phyloP scores from a whole-genome alignment of 345 rosid species.

The Cochlearia excelsa region DNA sequence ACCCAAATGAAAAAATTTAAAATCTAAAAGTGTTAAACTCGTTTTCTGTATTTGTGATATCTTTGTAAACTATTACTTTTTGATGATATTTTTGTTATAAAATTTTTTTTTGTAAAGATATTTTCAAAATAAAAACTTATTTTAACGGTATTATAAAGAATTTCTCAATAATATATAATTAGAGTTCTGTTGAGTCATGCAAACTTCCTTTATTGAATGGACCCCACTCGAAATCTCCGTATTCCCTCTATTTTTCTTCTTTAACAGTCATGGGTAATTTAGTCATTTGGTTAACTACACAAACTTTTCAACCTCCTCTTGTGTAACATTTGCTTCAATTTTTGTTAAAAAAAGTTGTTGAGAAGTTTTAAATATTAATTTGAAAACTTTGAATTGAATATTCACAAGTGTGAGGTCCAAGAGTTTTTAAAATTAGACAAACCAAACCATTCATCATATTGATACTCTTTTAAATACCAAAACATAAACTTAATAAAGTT shows the following conservation, averaged over 20 bases:
- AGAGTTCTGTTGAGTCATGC: slow-evolving; percentile 36
- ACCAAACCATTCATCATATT: no score
- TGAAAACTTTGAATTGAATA: no score
- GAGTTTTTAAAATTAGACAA: no score
- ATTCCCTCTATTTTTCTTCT: neutral
- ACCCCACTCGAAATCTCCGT: slow-evolving; percentile 40
- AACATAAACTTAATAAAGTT: no score
- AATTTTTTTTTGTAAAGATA: neutral
- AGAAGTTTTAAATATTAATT: no score
- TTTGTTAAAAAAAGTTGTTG: neutral
- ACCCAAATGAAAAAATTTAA: no score
- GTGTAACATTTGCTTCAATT: neutral
- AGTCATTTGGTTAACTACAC: neutral
- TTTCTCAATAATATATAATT: neutral
- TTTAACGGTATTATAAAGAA: neutral
- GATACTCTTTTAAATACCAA: no score
- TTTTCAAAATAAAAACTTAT: neutral
- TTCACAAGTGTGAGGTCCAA: no score
- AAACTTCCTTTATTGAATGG: slow-evolving; percentile 34
- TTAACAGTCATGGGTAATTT: neutral
- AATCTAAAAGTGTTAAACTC: no score
- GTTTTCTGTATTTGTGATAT: no score
- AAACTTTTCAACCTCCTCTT: neutral
- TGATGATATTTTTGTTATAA: no score
- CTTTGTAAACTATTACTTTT: no score